Evolutionary conservation across 306 rosid genomes (phyloP), one percentile per base, ranked within the genome.

Genomic region (Oxytropis ochrocephala): DNA sequence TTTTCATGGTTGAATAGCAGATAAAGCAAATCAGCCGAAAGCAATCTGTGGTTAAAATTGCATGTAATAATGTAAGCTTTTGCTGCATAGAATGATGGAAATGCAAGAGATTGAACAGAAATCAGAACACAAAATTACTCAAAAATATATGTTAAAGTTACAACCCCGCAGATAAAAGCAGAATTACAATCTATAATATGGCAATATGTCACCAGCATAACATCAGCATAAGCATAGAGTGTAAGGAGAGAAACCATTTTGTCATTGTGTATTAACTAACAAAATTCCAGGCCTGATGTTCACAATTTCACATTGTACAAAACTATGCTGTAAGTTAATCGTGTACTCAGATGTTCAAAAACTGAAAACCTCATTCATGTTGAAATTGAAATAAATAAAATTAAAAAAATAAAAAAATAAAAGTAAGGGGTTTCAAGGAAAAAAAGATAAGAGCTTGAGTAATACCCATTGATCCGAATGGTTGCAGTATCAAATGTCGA

Each of bases 381-480:
- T n/a, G n/a, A n/a, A n/a, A n/a, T n/a, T n/a, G n/a, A n/a, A n/a
- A n/a, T n/a, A n/a, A n/a, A n/a, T n/a, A n/a, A 43, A 43, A 49
- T 21, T 21, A 21, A 5, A 29, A 17, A 65, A 10, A 62, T 2
- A 33, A 5, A 29, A 17, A 65, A 7, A 57, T 17, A 27, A 7
- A 7, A n/a, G n/a, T n/a, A n/a, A n/a, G 1, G n/a, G 46, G 33
- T 0, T 7, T 57, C 3, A 7, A 9, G 11, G n/a, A 38, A 0
- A 1, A 51, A 33, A 46, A 10, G 4, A 55, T 1, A 42, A 43
- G 33, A 71, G 8, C 27, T 42, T 5, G 33, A 69, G 50, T 0
- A 59, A 62, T 88, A 95, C 99, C 99, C 99, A 11, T 88, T 89
- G 76, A 95, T 89, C 51, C 99, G 86, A 87, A 87, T 95, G 56